phyloP scores from a whole-genome alignment of 148 eudicot genomes.

The Rhododendron vialii region DNA sequence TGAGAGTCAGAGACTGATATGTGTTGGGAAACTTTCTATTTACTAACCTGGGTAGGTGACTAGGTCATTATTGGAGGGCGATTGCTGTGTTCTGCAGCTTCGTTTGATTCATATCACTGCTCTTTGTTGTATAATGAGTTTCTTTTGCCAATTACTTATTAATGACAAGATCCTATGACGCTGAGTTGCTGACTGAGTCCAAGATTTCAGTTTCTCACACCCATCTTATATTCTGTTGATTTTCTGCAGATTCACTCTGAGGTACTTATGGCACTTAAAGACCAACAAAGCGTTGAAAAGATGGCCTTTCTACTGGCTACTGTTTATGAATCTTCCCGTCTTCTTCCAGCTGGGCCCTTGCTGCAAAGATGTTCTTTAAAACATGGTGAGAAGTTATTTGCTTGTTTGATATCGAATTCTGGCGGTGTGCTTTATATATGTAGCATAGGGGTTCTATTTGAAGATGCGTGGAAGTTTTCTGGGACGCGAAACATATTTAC shows the following conservation, averaged over 20 bases:
- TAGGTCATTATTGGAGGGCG: not conserved
- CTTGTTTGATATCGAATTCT: not conserved
- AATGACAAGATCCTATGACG: not conserved
- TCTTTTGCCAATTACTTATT: not conserved
- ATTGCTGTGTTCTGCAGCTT: not conserved
- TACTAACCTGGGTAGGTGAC: not conserved
- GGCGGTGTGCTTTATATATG: not conserved
- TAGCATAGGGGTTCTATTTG: not conserved
- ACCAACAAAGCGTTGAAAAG: slow-evolving; percentile 25
- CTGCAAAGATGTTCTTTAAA: slow-evolving; percentile 48
- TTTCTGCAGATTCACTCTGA: slow-evolving; percentile 39
- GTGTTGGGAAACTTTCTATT: not conserved
- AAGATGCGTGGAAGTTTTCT: not conserved
- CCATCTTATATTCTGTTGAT: slow-evolving; percentile 1
- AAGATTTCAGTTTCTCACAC: not conserved
- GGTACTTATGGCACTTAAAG: slow-evolving; percentile 25
- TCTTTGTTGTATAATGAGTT: not conserved
- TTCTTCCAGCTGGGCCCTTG: slow-evolving; percentile 53
- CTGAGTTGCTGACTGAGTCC: not conserved
- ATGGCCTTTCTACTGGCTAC: slow-evolving; percentile 47
- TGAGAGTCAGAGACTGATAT: not conserved
- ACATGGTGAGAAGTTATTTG: slow-evolving; percentile 32
- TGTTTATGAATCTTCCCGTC: slow-evolving; percentile 52
- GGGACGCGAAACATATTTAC: not conserved
- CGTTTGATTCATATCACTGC: not conserved